phyloP scores from a whole-genome alignment of 805 yeast species.

The Kuraishia ogatae region DNA sequence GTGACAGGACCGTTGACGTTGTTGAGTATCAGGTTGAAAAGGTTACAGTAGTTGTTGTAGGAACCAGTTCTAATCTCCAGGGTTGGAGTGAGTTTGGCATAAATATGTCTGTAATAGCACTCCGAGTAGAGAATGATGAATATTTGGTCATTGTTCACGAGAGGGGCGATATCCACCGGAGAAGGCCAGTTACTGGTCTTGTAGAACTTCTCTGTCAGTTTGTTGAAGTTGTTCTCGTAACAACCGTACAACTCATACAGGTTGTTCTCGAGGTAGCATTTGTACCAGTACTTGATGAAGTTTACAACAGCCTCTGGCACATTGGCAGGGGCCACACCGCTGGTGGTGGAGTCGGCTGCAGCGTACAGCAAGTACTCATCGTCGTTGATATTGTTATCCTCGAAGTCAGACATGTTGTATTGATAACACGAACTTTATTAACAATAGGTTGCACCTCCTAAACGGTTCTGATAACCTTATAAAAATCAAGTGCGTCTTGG shows the following conservation, averaged over 20 bases:
- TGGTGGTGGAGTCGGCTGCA: slow-evolving; percentile 2
- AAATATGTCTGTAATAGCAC: slow-evolving; percentile 40
- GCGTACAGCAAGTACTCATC: slow-evolving; percentile 6
- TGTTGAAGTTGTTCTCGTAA: slow-evolving; percentile 35
- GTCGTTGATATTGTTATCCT: slow-evolving; percentile 4
- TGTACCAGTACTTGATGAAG: slow-evolving; percentile 33
- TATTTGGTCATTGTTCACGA: slow-evolving; percentile 34
- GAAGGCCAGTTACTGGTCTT: slow-evolving; percentile 33
- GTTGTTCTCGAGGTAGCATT: slow-evolving; percentile 32
- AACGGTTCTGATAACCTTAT: no score
- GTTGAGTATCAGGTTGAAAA: slow-evolving; percentile 36
- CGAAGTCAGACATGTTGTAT: slow-evolving; percentile 2
- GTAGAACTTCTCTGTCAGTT: slow-evolving; percentile 34
- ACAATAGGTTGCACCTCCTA: background rate
- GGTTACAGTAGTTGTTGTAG: slow-evolving; percentile 38
- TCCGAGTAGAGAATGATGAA: slow-evolving; percentile 38
- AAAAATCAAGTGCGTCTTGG: no score
- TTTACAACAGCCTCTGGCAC: slow-evolving; percentile 35
- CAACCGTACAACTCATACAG: slow-evolving; percentile 33
- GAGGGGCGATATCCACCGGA: slow-evolving; percentile 32
- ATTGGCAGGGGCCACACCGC: background rate
- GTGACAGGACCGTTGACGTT: slow-evolving; percentile 32
- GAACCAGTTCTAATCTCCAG: slow-evolving; percentile 36
- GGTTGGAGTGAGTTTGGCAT: slow-evolving; percentile 31
- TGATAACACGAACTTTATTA: background rate